phyloP scores from a whole-genome alignment of 108 stramenopile species.

The Conticribra weissflogii region DNA sequence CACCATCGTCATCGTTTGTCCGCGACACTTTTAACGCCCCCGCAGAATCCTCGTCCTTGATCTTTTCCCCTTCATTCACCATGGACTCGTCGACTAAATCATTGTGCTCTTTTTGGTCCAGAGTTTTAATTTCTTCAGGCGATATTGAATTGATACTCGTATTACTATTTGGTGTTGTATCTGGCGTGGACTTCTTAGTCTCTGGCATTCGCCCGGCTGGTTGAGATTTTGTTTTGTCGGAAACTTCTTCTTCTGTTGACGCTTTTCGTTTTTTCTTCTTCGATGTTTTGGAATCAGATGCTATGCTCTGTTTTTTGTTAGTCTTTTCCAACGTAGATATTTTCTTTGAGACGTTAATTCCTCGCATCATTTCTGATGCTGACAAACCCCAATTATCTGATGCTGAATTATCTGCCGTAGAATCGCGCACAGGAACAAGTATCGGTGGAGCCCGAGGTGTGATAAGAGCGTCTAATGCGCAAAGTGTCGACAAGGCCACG shows the following conservation, averaged over 20 bases:
- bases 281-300: not conserved
- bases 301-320: not conserved
- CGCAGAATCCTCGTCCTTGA: not conserved
- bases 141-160: too few relatives aligned
- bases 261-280: too few relatives aligned
- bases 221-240: too few relatives aligned
- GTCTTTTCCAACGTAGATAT: not conserved
- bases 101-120: too few relatives aligned
- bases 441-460: conserved; percentile 46
- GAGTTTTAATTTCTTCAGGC: too few relatives aligned
- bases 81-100: too few relatives aligned
- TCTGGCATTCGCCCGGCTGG: too few relatives aligned
- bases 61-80: conserved; percentile 2
- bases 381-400: not conserved
- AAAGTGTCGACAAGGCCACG: conserved; percentile 33
- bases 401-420: not conserved
- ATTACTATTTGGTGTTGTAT: too few relatives aligned
- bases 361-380: conserved; percentile 3
- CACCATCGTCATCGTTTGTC: too few relatives aligned
- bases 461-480: conserved; percentile 33
- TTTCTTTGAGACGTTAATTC: not conserved
- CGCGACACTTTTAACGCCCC: too few relatives aligned
- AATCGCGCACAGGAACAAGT: conserved; percentile 16
- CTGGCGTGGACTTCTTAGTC: too few relatives aligned
- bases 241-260: too few relatives aligned